phyloP scores from a whole-genome alignment of 495 filamentous ascomycete species.

The Aspergillus campestris region DNA sequence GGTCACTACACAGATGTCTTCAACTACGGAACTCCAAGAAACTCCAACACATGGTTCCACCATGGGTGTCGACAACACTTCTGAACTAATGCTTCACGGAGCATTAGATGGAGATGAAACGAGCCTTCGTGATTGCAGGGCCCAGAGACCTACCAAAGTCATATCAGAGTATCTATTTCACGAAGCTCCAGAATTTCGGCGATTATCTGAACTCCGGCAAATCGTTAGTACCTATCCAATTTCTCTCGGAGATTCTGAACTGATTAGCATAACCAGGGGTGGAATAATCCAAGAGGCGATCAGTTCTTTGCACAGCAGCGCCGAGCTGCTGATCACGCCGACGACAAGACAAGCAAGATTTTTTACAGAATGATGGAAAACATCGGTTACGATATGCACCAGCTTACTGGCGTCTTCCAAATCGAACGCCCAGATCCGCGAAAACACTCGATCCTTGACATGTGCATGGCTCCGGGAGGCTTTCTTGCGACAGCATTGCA shows the following conservation, averaged over 20 bases:
- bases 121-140: too few species aligned
- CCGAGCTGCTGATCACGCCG: constrained; percentile 21
- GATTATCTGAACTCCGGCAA: neutral
- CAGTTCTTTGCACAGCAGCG: constrained; percentile 30
- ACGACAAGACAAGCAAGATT: constrained; percentile 2
- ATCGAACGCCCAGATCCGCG: neutral
- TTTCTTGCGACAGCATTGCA: constrained; percentile 32
- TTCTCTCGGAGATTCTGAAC: neutral
- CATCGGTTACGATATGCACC: constrained; percentile 22
- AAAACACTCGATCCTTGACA: constrained; percentile 34
- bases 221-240: neutral
- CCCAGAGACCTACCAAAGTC: neutral
- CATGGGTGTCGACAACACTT: too few species aligned
- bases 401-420: constrained; percentile 11
- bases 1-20: too few species aligned
- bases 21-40: too few species aligned
- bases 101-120: too few species aligned
- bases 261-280: constrained; percentile 24
- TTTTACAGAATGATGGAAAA: constrained; percentile 29
- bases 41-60: too few species aligned
- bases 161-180: neutral
- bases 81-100: too few species aligned
- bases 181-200: neutral
- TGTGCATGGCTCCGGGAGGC: constrained; percentile 52
- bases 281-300: constrained; percentile 33